Base-by-base conservation (phyloP, 768 basidiomycete species). In the Gymnopilus dilepis region DNA sequence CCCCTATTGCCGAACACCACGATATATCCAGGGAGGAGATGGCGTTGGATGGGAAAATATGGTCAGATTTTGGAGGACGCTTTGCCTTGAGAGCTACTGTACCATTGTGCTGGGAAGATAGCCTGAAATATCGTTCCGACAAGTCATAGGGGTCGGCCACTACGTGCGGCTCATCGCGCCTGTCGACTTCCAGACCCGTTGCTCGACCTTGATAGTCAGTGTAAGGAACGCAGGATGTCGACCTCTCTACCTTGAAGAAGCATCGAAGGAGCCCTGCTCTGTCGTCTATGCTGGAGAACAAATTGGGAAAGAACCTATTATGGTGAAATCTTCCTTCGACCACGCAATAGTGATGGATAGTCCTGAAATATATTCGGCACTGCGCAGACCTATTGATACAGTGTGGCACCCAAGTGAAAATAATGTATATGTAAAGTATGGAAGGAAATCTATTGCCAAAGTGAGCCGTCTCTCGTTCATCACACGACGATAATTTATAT, bases 1-100 rank as follows among this genome's bases (percentile, higher is more conserved):
- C 77, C 81, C 59, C 78, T 98, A 63, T 80, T 85, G 62, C 86
- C 94, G 21, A 97, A 96, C 69, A 86, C 86, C 7, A 64, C 78
- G n/a, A 84, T 94, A 66, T 79, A 84, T 69, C 84, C 86, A 38
- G 80, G 82, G 63, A 80, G 84, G 51, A 82, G 89, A 56, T 95
- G 91, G 93, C 76, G 76, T 13, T 95, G 94, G 94, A 95, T 95
- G 94, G 92, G 92, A 68, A 86, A 82, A 68, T 76, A 78, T 38
- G 92, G 92, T 9, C 80, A 86, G 73, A 77, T 93, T 60, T 75
- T 90, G 65, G 87, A 90, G 69, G 76, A 78, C 53, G 52, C 69
- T 47, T 43, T 73, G 38, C 65, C 51, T 62, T 69, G 64, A 69
- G 54, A 60, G 52, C 24, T 59, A 43, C 58, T 67, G 69, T 70